Evolutionary conservation across 768 basidiomycete species (phyloP).

Genomic region (Cystofilobasidium capitatum): DNA sequence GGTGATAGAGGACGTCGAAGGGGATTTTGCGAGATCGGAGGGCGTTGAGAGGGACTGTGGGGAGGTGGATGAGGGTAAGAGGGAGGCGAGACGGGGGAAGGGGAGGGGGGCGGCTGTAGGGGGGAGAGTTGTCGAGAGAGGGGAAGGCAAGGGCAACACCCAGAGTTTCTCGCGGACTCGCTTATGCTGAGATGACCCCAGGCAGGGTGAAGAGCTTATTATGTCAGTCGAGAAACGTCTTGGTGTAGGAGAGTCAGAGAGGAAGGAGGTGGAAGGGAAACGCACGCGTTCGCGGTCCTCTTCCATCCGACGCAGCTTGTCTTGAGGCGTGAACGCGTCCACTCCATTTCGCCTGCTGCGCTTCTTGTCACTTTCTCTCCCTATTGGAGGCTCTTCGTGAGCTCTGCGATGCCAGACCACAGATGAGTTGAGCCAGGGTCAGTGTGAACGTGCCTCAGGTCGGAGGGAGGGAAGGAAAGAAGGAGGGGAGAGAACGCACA

Average conservation of each 20-base stretch:
- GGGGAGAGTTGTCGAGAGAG: not conserved
- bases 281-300: conserved; percentile 71
- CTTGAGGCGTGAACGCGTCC: conserved; percentile 49
- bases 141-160: conserved; percentile 44
- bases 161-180: conserved; percentile 79
- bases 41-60: not conserved
- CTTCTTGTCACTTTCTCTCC: conserved; percentile 14
- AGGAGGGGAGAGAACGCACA: conserved; percentile 24
- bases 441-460: not conserved
- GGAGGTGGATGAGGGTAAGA: conserved; percentile 1
- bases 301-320: conserved; percentile 76
- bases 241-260: not conserved
- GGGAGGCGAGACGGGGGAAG: not conserved
- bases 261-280: not conserved
- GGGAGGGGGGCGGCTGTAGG: not conserved
- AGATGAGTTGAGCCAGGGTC: not conserved
- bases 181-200: conserved; percentile 50
- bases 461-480: not conserved
- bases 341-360: conserved; percentile 28
- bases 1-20: conserved; percentile 24
- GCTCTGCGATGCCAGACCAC: not conserved
- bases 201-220: not conserved
- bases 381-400: not conserved
- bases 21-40: conserved; percentile 13
- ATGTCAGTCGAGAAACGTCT: not conserved